Conservation (phyloP, 1,139 yeast species). For the Geotrichum histeridarum region DNA sequence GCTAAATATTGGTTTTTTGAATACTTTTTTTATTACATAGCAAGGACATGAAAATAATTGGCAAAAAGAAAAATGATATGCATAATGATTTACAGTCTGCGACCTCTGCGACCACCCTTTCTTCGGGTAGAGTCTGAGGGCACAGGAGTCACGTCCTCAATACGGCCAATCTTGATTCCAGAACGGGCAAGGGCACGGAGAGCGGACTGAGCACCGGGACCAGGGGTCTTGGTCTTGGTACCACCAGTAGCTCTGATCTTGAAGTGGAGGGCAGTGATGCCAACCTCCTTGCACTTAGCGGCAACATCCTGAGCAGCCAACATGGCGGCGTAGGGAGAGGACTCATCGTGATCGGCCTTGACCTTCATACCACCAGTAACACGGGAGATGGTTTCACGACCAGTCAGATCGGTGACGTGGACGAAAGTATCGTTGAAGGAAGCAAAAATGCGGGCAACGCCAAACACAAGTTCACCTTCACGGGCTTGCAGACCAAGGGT, state of each 20-base stretch:
- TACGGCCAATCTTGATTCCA: constrained; percentile 99
- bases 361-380: constrained; percentile 99
- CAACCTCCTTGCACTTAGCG: constrained; percentile 98
- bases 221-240: constrained; percentile 99
- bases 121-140: constrained; percentile 99
- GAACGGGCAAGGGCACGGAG: constrained; percentile 99
- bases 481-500: constrained; percentile 81
- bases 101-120: constrained; percentile 99
- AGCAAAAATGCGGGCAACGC: constrained; percentile 99
- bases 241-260: constrained; percentile 99
- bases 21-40: too few relatives aligned
- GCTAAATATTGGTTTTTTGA: too few relatives aligned
- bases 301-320: constrained; percentile 99
- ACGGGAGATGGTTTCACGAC: constrained; percentile 99
- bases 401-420: constrained; percentile 98
- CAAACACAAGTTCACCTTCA: constrained; percentile 97
- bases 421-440: constrained; percentile 99
- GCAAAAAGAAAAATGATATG: too few relatives aligned
- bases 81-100: constrained; percentile 65
- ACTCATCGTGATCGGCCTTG: constrained; percentile 99
- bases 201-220: constrained; percentile 99
- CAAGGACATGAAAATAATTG: too few relatives aligned
- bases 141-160: constrained; percentile 99
- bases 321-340: constrained; percentile 99
- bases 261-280: constrained; percentile 98